Conservation (phyloP, 495 filamentous ascomycete species). For the Aspergillus cavernicola region DNA sequence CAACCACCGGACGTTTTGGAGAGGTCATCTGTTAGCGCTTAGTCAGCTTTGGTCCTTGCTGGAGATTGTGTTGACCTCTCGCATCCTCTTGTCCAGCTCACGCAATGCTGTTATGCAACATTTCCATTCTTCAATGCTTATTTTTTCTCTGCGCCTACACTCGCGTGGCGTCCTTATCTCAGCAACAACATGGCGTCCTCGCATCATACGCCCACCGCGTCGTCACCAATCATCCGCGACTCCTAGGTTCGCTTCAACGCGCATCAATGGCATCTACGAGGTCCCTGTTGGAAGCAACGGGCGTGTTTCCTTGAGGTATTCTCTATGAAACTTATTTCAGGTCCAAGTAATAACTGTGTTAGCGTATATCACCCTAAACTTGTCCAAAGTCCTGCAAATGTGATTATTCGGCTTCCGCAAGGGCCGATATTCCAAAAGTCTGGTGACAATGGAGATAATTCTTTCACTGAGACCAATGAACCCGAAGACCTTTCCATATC, state of each 20-base stretch:
- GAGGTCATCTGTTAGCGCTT: too few relatives aligned
- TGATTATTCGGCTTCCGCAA: conserved; percentile 37
- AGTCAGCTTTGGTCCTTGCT: too few relatives aligned
- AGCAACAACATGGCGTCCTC: neutral
- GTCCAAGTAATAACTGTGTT: too few relatives aligned
- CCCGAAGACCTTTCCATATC: neutral
- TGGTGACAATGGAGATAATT: neutral
- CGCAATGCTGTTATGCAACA: too few relatives aligned
- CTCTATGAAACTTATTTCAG: neutral
- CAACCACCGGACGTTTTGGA: too few relatives aligned
- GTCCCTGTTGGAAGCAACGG: conserved; percentile 37
- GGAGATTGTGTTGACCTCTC: too few relatives aligned
- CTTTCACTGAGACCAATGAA: neutral
- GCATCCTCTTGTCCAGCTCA: too few relatives aligned
- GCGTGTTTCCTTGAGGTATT: conserved; percentile 28
- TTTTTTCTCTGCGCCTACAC: neutral
- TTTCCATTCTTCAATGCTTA: too few relatives aligned
- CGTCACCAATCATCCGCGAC: neutral
- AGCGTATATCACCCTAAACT: neutral
- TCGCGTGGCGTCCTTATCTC: neutral
- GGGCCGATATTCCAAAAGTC: conserved; percentile 29
- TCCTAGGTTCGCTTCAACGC: neutral
- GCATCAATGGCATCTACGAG: neutral
- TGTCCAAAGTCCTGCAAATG: conserved; percentile 16
- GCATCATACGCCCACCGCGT: neutral